Conservation (phyloP, 1,284 basidiomycete genomes). For the Ustilago sp. region DNA sequence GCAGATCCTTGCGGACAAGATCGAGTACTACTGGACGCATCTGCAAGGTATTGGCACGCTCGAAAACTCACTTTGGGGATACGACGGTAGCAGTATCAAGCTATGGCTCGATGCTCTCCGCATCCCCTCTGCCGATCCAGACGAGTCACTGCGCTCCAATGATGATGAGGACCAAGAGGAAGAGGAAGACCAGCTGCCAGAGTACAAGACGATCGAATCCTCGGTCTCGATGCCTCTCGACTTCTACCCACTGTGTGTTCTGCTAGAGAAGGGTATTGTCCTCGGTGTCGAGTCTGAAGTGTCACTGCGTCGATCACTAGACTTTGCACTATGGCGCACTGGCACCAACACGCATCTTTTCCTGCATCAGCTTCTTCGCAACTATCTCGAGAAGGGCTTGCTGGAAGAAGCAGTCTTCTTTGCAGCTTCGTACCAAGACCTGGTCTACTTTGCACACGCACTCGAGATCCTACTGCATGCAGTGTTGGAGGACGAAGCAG, state of each 20-base stretch:
- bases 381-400: slow-evolving; percentile 75
- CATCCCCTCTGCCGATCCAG: slow-evolving; percentile 73
- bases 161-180: slow-evolving; percentile 51
- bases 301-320: slow-evolving; percentile 80
- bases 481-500: slow-evolving; percentile 89
- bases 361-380: slow-evolving; percentile 88
- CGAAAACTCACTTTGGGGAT: slow-evolving; percentile 97
- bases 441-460: slow-evolving; percentile 93
- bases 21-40: slow-evolving; percentile 99
- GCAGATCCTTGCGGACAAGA: slow-evolving; percentile 93
- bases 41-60: slow-evolving; percentile 88
- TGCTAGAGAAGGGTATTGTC: slow-evolving; percentile 99
- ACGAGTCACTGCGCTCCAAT: slow-evolving; percentile 16
- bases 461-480: slow-evolving; percentile 93
- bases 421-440: slow-evolving; percentile 84
- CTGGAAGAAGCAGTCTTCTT: slow-evolving; percentile 78
- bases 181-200: slow-evolving; percentile 62
- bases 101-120: slow-evolving; percentile 96
- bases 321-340: slow-evolving; percentile 92
- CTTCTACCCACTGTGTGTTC: slow-evolving; percentile 93
- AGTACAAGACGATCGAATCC: slow-evolving; percentile 81
- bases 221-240: slow-evolving; percentile 89
- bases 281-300: slow-evolving; percentile 93
- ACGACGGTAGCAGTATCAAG: slow-evolving; percentile 87
- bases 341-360: slow-evolving; percentile 95